Conservation (phyloP, 2,329 filamentous ascomycete genomes). For the Pyrenophora teres region DNA sequence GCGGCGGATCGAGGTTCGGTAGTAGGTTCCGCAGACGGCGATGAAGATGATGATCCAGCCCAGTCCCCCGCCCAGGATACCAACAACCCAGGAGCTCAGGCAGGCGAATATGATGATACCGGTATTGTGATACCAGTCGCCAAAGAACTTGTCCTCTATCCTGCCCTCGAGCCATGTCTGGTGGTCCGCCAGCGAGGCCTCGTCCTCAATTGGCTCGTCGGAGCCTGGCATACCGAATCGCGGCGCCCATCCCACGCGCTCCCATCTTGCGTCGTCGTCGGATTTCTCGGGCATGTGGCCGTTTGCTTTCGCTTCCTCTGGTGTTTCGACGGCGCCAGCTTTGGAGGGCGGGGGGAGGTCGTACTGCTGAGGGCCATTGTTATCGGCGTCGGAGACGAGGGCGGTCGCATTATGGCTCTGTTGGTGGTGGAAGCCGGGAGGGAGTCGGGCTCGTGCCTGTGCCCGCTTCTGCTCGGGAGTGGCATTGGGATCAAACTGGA, state of each 20-base stretch:
- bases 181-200: slow-evolving; percentile 77
- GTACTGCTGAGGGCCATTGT: slow-evolving; percentile 60
- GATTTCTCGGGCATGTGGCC: slow-evolving; percentile 58
- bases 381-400: slow-evolving; percentile 73
- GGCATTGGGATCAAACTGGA: slow-evolving; percentile 85
- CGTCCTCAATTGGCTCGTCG: slow-evolving; percentile 60
- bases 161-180: slow-evolving; percentile 83
- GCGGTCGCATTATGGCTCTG: slow-evolving; percentile 68
- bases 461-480: slow-evolving; percentile 81
- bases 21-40: slow-evolving; percentile 91
- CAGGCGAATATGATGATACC: slow-evolving; percentile 94
- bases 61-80: slow-evolving; percentile 85
- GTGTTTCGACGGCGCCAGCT: slow-evolving; percentile 64
- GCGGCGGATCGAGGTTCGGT: slow-evolving; percentile 89
- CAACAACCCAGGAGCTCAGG: slow-evolving; percentile 85
- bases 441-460: slow-evolving; percentile 70
- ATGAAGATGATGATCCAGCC: slow-evolving; percentile 94
- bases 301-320: slow-evolving; percentile 56
- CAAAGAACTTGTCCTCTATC: slow-evolving; percentile 87
- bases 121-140: slow-evolving; percentile 98
- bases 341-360: slow-evolving; percentile 78
- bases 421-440: slow-evolving; percentile 66
- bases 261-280: slow-evolving; percentile 57
- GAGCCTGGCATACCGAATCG: slow-evolving; percentile 67
- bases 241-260: slow-evolving; percentile 82